phyloP scores from a whole-genome alignment of 2,329 filamentous ascomycete genomes.

The Fusarium sp. region DNA sequence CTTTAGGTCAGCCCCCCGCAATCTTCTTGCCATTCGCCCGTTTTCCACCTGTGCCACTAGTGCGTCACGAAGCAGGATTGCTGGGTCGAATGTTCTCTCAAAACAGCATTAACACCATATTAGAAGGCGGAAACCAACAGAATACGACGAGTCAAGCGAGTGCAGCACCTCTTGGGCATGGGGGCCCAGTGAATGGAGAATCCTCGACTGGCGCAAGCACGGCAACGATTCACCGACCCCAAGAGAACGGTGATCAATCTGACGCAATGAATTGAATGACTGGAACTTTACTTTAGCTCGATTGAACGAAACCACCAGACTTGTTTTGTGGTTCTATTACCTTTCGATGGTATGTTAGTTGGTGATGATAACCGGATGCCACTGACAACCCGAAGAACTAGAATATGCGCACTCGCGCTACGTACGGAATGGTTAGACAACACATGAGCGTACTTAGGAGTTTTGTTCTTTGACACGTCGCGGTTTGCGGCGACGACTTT shows the following conservation, averaged over 20 bases:
- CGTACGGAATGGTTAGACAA: conserved; percentile 37
- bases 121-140: conserved; percentile 43
- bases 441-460: conserved; percentile 35
- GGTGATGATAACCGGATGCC: neutral
- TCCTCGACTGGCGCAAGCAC: conserved; percentile 54
- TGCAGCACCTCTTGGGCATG: conserved; percentile 48
- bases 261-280: conserved; percentile 44
- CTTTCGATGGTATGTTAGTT: conserved; percentile 39
- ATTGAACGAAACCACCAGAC: conserved; percentile 28
- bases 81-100: conserved; percentile 44
- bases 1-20: conserved; percentile 45
- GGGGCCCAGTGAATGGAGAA: conserved; percentile 44
- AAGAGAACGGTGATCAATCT: conserved; percentile 35
- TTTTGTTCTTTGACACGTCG: conserved; percentile 39
- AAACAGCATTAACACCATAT: conserved; percentile 50
- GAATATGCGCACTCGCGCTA: conserved; percentile 28
- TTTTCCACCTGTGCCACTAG: conserved; percentile 35
- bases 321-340: conserved; percentile 30
- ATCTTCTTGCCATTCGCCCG: conserved; percentile 34
- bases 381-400: conserved; percentile 33
- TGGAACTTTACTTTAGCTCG: conserved; percentile 25
- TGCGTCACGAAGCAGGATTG: conserved; percentile 35
- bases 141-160: conserved; percentile 46
- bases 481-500: conserved; percentile 38
- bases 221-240: conserved; percentile 53